Percentiles rank a stretch among this genome's conserved stretches.
Conservation (phyloP, 345 rosid species). For the Barbarea vulgaris region DNA sequence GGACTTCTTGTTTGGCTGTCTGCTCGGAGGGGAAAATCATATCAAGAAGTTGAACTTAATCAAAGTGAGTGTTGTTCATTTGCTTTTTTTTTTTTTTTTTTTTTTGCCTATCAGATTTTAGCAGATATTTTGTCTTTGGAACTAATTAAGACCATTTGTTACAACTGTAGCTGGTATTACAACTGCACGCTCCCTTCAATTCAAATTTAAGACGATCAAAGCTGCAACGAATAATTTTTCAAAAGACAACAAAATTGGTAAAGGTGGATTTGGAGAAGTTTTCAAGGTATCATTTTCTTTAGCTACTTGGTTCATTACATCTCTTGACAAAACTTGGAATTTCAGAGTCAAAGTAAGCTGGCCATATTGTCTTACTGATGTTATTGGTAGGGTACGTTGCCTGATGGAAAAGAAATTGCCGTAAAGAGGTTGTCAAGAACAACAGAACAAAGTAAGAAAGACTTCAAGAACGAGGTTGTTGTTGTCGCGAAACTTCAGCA, state of each 20-base stretch:
- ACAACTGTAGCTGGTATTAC: neutral
- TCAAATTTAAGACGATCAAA: neutral
- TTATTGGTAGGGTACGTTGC: neutral
- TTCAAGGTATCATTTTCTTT: neutral
- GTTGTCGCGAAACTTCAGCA: neutral
- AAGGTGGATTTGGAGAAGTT: constrained; percentile 2
- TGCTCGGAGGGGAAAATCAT: neutral
- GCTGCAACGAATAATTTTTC: neutral
- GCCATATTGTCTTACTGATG: neutral
- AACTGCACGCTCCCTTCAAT: neutral
- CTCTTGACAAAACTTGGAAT: neutral
- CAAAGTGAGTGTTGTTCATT: neutral
- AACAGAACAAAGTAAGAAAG: neutral
- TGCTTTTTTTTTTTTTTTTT: neutral
- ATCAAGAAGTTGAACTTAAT: neutral
- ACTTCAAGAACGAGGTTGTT: constrained; percentile 4
- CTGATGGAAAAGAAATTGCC: neutral
- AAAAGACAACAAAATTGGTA: neutral
- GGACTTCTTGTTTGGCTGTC: neutral
- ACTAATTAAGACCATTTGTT: neutral
- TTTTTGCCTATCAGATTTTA: neutral
- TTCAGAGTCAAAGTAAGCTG: neutral
- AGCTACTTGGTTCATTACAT: neutral
- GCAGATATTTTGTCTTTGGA: neutral
- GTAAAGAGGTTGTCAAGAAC: neutral